Conservation (phyloP, 176 grass and related monocot species). For the Canna indica region DNA sequence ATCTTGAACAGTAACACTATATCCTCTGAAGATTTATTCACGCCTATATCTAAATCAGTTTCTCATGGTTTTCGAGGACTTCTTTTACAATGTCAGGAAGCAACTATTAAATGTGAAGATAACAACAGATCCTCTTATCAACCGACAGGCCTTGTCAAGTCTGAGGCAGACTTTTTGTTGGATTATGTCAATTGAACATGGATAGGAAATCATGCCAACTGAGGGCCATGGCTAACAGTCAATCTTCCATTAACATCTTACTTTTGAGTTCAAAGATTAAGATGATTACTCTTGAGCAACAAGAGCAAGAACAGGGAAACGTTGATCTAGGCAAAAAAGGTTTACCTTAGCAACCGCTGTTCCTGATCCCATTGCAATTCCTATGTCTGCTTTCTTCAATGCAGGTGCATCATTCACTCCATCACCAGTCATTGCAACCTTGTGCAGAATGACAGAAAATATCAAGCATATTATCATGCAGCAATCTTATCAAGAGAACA, state of each 20-base stretch:
- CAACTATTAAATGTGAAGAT: not conserved
- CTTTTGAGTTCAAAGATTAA: not conserved
- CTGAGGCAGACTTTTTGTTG: not conserved
- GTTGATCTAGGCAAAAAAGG: not conserved
- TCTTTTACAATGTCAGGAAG: not conserved
- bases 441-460: slow-evolving; percentile 17
- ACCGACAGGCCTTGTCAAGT: not conserved
- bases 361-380: slow-evolving; percentile 99
- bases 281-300: too few species aligned
- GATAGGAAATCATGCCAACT: not conserved
- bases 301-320: too few species aligned
- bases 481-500: slow-evolving; percentile 13
- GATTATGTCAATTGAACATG: not conserved
- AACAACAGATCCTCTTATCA: not conserved
- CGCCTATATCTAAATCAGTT: too few species aligned
- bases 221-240: not conserved
- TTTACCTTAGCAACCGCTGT: slow-evolving; percentile 96
- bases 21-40: too few species aligned
- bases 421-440: slow-evolving; percentile 99
- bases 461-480: slow-evolving; percentile 10
- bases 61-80: not conserved
- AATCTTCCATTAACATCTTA: not conserved
- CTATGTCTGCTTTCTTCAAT: slow-evolving; percentile 96
- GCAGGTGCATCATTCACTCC: slow-evolving; percentile 99
- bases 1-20: too few species aligned